phyloP scores from a whole-genome alignment of 306 rosid genomes.

The Biancaea sappan region DNA sequence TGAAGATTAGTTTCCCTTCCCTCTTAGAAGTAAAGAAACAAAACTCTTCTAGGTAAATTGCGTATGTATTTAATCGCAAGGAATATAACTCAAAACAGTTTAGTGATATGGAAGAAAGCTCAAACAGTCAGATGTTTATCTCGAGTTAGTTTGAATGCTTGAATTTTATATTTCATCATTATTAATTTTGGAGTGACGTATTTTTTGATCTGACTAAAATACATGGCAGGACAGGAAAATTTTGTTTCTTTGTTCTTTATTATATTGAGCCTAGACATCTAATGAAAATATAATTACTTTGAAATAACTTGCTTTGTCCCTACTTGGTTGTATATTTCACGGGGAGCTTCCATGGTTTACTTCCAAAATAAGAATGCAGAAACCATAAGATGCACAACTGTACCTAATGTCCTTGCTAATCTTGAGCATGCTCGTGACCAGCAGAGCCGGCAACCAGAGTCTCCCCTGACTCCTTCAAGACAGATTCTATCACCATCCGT shows the following conservation, averaged over 20 bases:
- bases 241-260: background rate
- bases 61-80: conserved; percentile 2
- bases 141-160: conserved; percentile 17
- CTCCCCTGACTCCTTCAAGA: conserved; percentile 89
- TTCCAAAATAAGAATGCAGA: conserved; percentile 91
- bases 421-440: conserved; percentile 94
- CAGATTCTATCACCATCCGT: conserved; percentile 70
- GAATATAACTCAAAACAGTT: conserved; percentile 9
- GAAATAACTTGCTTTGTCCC: conserved; percentile 22
- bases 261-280: background rate
- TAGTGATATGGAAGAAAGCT: too few relatives aligned
- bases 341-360: conserved; percentile 88
- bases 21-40: background rate
- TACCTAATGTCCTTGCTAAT: conserved; percentile 91
- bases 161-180: background rate
- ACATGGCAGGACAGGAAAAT: background rate
- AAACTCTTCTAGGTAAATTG: background rate
- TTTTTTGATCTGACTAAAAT: background rate
- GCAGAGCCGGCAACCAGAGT: conserved; percentile 84
- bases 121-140: too few relatives aligned
- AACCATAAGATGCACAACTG: conserved; percentile 82
- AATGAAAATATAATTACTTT: background rate
- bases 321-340: conserved; percentile 36
- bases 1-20: background rate
- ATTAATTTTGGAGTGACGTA: background rate